Percentiles rank a stretch among this genome's conserved stretches.
phyloP scores from a whole-genome alignment of 805 yeast genomes.

The Wickerhamiella spandovensis region DNA sequence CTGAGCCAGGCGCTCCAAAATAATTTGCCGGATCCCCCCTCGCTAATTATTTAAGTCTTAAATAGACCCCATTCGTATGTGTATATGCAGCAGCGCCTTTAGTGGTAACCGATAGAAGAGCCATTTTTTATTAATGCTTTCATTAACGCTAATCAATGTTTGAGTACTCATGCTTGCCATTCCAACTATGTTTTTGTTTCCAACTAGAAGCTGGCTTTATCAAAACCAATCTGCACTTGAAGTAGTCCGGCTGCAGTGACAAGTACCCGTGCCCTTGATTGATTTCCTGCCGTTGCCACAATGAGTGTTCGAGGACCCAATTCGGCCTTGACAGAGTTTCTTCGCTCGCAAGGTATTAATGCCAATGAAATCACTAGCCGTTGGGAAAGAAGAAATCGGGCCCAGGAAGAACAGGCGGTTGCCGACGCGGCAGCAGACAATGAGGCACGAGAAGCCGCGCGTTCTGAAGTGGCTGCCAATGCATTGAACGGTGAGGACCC shows the following conservation, averaged over 20 bases:
- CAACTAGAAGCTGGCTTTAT: no score
- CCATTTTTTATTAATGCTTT: no score
- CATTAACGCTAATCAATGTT: no score
- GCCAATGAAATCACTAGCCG: constrained; percentile 57
- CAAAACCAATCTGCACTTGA: no score
- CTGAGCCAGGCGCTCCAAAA: background rate
- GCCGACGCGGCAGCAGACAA: constrained; percentile 19
- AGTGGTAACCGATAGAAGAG: no score
- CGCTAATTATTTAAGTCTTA: no score
- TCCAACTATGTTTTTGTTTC: no score
- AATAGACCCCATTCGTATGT: no score
- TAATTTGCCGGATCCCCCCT: background rate
- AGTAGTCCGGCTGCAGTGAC: no score
- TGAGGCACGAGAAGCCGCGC: constrained; percentile 12
- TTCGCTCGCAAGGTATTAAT: constrained; percentile 77
- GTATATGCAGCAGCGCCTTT: no score
- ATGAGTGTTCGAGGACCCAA: constrained; percentile 34
- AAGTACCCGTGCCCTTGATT: background rate
- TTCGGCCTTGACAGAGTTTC: constrained; percentile 80
- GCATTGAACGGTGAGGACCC: constrained; percentile 15
- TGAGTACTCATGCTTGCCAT: no score
- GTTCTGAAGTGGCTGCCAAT: constrained; percentile 6
- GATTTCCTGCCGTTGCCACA: constrained; percentile 7
- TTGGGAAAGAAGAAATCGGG: constrained; percentile 14
- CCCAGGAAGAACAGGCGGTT: constrained; percentile 23